Evolutionary conservation across 2,329 filamentous ascomycete species (phyloP).

Genomic region (Lachnellula hyalina): DNA sequence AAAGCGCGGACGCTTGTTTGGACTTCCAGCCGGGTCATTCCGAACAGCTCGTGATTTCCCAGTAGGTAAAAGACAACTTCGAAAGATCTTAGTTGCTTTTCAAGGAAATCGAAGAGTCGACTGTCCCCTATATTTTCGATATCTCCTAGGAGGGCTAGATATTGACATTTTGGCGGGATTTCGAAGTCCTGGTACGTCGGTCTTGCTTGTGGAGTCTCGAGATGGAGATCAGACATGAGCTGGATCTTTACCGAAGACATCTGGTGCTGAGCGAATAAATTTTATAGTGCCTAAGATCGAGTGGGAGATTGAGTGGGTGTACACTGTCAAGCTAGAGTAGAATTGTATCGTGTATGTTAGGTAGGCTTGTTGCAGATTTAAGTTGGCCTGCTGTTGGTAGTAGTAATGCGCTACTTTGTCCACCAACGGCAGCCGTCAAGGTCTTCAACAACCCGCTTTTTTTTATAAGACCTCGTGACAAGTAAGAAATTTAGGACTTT

Average conservation of each 20-base stretch:
- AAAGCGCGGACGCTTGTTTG: constrained; percentile 2
- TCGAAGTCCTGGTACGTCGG: constrained; percentile 10
- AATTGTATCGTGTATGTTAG: too few relatives aligned
- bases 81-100: constrained; percentile 5
- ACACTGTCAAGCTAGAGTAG: too few relatives aligned
- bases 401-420: too few relatives aligned
- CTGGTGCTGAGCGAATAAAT: neutral
- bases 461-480: too few relatives aligned
- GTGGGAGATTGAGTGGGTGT: too few relatives aligned
- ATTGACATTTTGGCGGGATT: constrained; percentile 8
- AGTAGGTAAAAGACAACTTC: constrained; percentile 7
- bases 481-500: too few relatives aligned
- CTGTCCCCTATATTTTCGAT: constrained; percentile 6
- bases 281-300: too few relatives aligned
- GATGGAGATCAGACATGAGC: constrained; percentile 14
- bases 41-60: constrained; percentile 8
- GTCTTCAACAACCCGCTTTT: too few relatives aligned
- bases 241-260: constrained; percentile 11
- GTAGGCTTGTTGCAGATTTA: too few relatives aligned
- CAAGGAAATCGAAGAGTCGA: constrained; percentile 3
- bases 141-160: constrained; percentile 10
- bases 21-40: constrained; percentile 2
- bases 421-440: too few relatives aligned
- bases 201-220: constrained; percentile 12
- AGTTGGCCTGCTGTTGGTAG: too few relatives aligned